Conservation (phyloP, 192 early-diverging fungal genomes). For the Backusella tuberculispora region DNA sequence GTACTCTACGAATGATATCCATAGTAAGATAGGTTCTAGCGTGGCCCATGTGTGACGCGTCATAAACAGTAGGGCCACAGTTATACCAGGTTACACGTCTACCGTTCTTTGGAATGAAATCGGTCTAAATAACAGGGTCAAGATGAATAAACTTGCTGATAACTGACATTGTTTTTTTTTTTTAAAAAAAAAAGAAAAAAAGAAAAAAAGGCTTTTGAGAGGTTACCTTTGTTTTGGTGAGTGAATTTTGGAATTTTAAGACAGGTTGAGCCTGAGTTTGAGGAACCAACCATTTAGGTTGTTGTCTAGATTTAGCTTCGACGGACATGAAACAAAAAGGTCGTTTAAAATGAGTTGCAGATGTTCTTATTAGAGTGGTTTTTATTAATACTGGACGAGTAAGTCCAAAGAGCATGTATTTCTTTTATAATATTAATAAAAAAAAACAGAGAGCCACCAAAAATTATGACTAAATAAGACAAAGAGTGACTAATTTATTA, state of each 20-base stretch:
- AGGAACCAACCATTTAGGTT: constrained; percentile 73
- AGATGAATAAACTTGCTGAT: too few relatives aligned
- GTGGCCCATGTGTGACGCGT: constrained; percentile 94
- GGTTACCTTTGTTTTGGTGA: constrained; percentile 83
- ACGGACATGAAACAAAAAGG: constrained; percentile 27
- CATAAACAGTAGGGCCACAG: constrained; percentile 99
- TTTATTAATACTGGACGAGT: neutral
- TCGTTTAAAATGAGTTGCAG: neutral
- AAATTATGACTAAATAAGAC: constrained; percentile 7
- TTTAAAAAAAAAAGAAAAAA: too few relatives aligned
- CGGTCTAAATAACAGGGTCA: constrained; percentile 57
- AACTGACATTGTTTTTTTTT: too few relatives aligned
- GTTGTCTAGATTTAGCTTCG: constrained; percentile 45
- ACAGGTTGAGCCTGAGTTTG: constrained; percentile 45
- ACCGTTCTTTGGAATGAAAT: constrained; percentile 83
- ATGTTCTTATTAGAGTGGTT: neutral
- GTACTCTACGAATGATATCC: constrained; percentile 91
- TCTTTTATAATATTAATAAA: neutral
- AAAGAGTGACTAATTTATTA: constrained; percentile 13
- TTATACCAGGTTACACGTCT: constrained; percentile 93
- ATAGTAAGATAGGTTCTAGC: constrained; percentile 91
- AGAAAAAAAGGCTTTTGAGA: too few relatives aligned
- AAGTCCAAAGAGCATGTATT: constrained; percentile 7
- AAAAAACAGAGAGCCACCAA: neutral
- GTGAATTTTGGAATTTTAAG: constrained; percentile 80